Conservation (phyloP, 2,329 filamentous ascomycete species). For the Hypoxylon sp. region DNA sequence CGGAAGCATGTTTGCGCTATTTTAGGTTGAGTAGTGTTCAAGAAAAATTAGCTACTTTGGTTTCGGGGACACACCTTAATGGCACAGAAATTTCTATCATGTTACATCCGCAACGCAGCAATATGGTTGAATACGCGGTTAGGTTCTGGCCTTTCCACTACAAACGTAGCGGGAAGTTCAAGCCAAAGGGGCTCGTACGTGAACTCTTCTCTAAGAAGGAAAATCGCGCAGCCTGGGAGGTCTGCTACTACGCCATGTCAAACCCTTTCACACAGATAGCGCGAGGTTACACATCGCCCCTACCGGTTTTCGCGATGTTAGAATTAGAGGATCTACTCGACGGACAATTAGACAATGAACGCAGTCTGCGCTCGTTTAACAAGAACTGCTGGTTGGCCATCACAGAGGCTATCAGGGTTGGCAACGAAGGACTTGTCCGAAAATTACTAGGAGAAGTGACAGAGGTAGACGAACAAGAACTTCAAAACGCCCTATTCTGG, state of each 20-base stretch:
- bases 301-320: slow-evolving; percentile 25
- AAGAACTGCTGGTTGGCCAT: slow-evolving; percentile 26
- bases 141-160: slow-evolving; percentile 33
- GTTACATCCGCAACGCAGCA: background rate
- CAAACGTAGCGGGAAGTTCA: slow-evolving; percentile 7
- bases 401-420: slow-evolving; percentile 26
- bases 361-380: background rate
- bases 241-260: slow-evolving; percentile 41
- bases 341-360: background rate
- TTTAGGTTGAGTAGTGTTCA: background rate
- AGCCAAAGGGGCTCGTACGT: slow-evolving; percentile 13
- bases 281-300: slow-evolving; percentile 13
- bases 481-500: slow-evolving; percentile 20
- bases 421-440: background rate
- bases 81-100: background rate
- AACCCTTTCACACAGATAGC: slow-evolving; percentile 27
- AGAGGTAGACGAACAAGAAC: slow-evolving; percentile 13
- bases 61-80: background rate
- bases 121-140: slow-evolving; percentile 26
- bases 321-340: slow-evolving; percentile 23
- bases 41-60: background rate
- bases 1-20: slow-evolving; percentile 28
- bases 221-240: slow-evolving; percentile 48
- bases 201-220: slow-evolving; percentile 1
- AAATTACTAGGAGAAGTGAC: slow-evolving; percentile 9